Evolutionary conservation across 352 stramenopile species (phyloP).

Genomic region (Aphanomyces euteiches): DNA sequence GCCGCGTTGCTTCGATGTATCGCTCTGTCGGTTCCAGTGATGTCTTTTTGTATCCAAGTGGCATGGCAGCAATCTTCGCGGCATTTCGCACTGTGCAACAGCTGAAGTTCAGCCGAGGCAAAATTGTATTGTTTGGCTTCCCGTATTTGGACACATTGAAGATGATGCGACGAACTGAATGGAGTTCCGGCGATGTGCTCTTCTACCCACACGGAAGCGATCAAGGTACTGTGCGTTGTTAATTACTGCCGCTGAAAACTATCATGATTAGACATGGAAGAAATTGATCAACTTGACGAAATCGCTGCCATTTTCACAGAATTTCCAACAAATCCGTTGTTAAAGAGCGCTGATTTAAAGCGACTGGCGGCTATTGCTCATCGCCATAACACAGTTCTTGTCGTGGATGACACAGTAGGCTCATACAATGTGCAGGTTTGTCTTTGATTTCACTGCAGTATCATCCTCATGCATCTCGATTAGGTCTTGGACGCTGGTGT

Average conservation of each 20-base stretch:
- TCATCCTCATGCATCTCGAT: not conserved
- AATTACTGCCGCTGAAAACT: constrained; percentile 28
- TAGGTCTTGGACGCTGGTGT: constrained; percentile 64
- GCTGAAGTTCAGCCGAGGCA: constrained; percentile 31
- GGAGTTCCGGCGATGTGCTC: constrained; percentile 75
- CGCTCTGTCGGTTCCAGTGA: constrained; percentile 28
- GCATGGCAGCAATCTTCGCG: constrained; percentile 86
- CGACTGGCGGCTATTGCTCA: constrained; percentile 78
- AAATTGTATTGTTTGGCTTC: constrained; percentile 86
- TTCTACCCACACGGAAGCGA: constrained; percentile 87
- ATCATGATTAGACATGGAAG: constrained; percentile 35
- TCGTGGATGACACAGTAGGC: constrained; percentile 89
- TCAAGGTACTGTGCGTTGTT: constrained; percentile 38
- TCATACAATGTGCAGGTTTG: constrained; percentile 86
- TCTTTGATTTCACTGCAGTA: not conserved
- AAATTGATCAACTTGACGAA: constrained; percentile 69
- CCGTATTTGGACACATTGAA: constrained; percentile 94
- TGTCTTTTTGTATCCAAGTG: constrained; percentile 82
- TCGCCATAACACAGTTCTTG: constrained; percentile 77
- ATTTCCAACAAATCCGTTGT: constrained; percentile 90
- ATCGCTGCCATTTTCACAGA: constrained; percentile 90
- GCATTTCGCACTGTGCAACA: constrained; percentile 66
- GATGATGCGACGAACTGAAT: constrained; percentile 83
- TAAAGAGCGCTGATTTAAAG: constrained; percentile 80
- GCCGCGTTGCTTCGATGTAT: constrained; percentile 58